phyloP scores from a whole-genome alignment of 495 filamentous ascomycete genomes.

The Penicillium lividum region DNA sequence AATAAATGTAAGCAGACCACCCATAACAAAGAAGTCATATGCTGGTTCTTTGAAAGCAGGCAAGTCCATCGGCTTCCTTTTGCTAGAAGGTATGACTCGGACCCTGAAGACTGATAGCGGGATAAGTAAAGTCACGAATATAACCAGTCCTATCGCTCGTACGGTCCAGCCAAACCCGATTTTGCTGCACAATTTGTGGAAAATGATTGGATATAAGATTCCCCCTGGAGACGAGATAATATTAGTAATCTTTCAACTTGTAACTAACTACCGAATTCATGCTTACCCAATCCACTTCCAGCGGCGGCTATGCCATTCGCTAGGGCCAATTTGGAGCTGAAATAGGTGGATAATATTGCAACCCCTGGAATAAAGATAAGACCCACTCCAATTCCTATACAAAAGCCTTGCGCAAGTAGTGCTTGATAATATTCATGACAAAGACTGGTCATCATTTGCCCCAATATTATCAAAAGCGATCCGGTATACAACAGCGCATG shows the following conservation, averaged over 20 bases:
- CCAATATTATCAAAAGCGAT: slow-evolving; percentile 33
- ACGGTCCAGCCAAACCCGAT: slow-evolving; percentile 55
- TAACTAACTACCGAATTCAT: too few relatives aligned
- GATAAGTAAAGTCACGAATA: slow-evolving; percentile 43
- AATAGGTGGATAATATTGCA: slow-evolving; percentile 41
- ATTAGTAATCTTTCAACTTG: too few relatives aligned
- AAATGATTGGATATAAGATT: slow-evolving; percentile 54
- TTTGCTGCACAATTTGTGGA: slow-evolving; percentile 42
- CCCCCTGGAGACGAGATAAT: slow-evolving; percentile 47
- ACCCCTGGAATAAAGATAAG: slow-evolving; percentile 44
- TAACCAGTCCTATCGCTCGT: slow-evolving; percentile 51
- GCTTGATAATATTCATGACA: slow-evolving; percentile 32
- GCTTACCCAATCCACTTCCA: too few relatives aligned
- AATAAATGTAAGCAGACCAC: slow-evolving; percentile 27
- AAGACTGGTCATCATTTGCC: slow-evolving; percentile 47
- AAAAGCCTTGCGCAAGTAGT: slow-evolving; percentile 39
- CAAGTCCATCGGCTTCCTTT: slow-evolving; percentile 28
- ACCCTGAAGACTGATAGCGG: slow-evolving; percentile 40
- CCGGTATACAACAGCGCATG: slow-evolving; percentile 28
- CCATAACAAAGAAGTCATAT: slow-evolving; percentile 33
- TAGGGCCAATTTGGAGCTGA: slow-evolving; percentile 36
- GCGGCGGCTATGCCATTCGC: slow-evolving; percentile 46
- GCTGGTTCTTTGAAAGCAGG: slow-evolving; percentile 33
- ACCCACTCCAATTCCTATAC: slow-evolving; percentile 37
- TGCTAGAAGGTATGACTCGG: slow-evolving; percentile 28